A percentile compares a stretch with the other conserved stretches of the same genome.
These are phyloP conservation scores for Linnemannia exigua DNA, from an alignment of 192 early-diverging fungal genomes.

Conservation along the genomic window DNA sequence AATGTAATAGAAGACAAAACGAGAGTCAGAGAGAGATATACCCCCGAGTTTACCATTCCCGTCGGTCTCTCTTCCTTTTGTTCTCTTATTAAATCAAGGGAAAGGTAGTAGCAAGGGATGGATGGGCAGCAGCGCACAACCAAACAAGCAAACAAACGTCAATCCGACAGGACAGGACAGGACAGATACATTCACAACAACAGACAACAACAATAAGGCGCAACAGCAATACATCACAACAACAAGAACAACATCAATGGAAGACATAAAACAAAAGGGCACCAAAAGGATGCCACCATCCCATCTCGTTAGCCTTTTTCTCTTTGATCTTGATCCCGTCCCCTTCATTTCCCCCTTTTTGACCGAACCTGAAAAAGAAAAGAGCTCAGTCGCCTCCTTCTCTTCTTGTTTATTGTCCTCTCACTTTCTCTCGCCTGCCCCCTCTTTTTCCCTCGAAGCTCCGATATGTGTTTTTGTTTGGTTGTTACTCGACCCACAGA, in stretches of 20 bases:
- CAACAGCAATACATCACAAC: background rate
- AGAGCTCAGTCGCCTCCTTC: constrained; percentile 11
- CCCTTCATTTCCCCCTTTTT: background rate
- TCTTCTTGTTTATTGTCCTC: constrained; percentile 9
- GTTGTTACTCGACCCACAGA: background rate
- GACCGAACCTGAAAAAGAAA: background rate
- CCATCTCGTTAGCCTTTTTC: background rate
- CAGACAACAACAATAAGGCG: too few species aligned
- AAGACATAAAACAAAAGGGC: background rate
- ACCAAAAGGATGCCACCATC: background rate
- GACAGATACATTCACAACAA: background rate
- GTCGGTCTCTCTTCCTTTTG: background rate
- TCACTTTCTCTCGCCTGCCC: constrained; percentile 8
- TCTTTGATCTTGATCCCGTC: constrained; percentile 14
- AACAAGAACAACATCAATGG: background rate
- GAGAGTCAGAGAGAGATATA: background rate
- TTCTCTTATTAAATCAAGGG: background rate
- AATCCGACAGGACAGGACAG: background rate
- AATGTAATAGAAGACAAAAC: background rate
- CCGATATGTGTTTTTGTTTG: background rate
- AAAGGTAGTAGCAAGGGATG: background rate
- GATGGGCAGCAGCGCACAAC: background rate
- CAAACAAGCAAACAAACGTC: background rate
- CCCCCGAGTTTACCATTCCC: background rate
- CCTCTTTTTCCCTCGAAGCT: constrained; percentile 8